Conservation (phyloP, 106 monocot genomes). For the Platanthera zijinensis region DNA sequence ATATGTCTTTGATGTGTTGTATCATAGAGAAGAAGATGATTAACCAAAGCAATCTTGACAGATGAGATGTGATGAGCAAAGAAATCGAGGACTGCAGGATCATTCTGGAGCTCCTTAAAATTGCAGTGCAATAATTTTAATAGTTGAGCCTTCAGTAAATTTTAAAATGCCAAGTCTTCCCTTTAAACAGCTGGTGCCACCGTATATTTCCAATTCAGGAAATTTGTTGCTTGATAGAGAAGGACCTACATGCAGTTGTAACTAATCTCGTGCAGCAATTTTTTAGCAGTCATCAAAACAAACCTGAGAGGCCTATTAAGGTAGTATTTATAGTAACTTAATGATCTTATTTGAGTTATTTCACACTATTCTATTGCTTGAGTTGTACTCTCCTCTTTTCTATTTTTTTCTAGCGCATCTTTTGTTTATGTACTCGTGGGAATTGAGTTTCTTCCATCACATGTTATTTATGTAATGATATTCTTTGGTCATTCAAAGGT, state of each 20-base stretch:
- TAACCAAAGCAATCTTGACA: too few species aligned
- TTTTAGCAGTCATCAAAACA: slow-evolving; percentile 22
- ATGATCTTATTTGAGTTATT: background rate
- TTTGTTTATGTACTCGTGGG: background rate
- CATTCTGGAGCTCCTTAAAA: too few species aligned
- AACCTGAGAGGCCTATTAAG: slow-evolving; percentile 47
- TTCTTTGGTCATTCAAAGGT: background rate
- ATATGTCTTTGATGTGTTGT: too few species aligned
- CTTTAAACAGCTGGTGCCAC: slow-evolving; percentile 78
- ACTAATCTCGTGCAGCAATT: slow-evolving; percentile 53
- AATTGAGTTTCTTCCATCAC: background rate
- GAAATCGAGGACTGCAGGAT: too few species aligned
- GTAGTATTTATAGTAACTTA: slow-evolving; percentile 23
- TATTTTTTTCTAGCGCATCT: background rate
- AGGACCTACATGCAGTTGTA: slow-evolving; percentile 42
- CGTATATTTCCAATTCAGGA: slow-evolving; percentile 94
- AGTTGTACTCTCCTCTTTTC: background rate
- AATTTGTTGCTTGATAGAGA: slow-evolving; percentile 70
- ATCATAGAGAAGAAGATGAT: too few species aligned
- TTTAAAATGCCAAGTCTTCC: slow-evolving; percentile 5
- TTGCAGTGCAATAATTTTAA: background rate
- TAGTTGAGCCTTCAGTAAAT: background rate
- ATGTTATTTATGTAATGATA: background rate
- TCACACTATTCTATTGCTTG: background rate
- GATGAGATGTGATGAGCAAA: too few species aligned